Base-by-base conservation (phyloP, 306 rosid genomes). In the Ammopiptanthus mongolicus region DNA sequence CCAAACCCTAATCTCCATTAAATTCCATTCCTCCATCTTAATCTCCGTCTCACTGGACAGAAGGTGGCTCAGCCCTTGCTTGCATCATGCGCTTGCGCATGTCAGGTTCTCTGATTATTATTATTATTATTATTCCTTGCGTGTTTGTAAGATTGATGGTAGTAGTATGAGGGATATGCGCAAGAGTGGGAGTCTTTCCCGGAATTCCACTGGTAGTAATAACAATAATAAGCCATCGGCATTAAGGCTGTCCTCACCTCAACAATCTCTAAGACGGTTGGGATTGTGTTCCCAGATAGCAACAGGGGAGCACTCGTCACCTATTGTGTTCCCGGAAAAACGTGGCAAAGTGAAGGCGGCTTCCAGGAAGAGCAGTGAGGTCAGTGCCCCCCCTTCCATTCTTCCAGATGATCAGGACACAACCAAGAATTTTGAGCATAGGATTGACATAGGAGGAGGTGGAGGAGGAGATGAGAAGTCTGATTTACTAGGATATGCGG, bases 241-340 rank as follows among this genome's bases (percentile, higher is more conserved):
- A 19, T 69, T 95, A 41, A 86, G 90, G 74, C 86, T 89, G 28
- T 50, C 89, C 3, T 74, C 90, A 5, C 93, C 97, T 74, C 97
- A 90, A 67, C 93, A 90, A 68, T 90, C 96, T 8, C 82, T 88
- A 31, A 81, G 96, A 74, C 97, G 96, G 10, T 81, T 95, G 79
- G 97, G 99, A 21, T 81, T 95, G 84, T 95, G 99, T 74, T 86
- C 99, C 55, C 97, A 92, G 79, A 90, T 95, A 25, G 87, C 92
- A 7, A 90, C 97, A 1, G 99, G 92, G 29, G 97, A 95, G 74
- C 98, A 95, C 56, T 76, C 91, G 42, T 95, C 99, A 44, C 97
- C 97, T n/a, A 56, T 87, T 0, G 97, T 95, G 25, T 95, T 95
- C 81, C 99, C 97, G 0, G 99, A 95, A 88, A 95, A 95, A 66